phyloP scores from a whole-genome alignment of 2,329 filamentous ascomycete species.

The Verticillium nonalfalfae region DNA sequence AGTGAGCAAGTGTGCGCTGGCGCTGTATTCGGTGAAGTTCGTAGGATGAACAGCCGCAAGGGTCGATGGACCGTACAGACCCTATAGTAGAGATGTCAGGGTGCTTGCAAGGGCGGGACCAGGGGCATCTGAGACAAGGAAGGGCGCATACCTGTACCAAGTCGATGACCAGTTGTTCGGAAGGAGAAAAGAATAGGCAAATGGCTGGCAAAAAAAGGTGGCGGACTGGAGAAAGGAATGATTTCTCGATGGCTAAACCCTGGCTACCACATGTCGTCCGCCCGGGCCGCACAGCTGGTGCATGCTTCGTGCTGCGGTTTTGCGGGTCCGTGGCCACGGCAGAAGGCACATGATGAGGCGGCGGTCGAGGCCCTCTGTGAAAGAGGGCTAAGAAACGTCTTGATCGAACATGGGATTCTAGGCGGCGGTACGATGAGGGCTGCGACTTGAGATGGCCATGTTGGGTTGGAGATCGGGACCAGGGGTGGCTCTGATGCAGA shows the following conservation, averaged over 20 bases:
- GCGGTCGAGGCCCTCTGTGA: not conserved
- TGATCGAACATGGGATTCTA: slow-evolving; percentile 1
- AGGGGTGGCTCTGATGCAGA: slow-evolving; percentile 1
- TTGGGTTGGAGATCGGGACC: not conserved
- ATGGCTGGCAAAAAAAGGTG: not conserved
- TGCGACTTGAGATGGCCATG: slow-evolving; percentile 1
- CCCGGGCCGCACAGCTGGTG: not conserved
- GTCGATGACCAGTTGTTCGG: not conserved
- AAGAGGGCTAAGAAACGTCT: not conserved
- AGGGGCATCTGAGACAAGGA: not conserved
- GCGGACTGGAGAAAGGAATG: not conserved
- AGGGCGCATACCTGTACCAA: not conserved
- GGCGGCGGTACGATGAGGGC: not conserved
- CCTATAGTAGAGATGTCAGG: not conserved
- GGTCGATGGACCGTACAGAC: too few relatives aligned
- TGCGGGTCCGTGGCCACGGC: not conserved
- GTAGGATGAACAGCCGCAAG: not conserved
- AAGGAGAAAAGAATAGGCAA: not conserved
- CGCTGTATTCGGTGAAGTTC: not conserved
- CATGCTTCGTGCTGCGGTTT: not conserved
- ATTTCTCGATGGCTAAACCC: not conserved
- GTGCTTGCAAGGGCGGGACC: not conserved
- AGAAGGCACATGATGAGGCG: not conserved
- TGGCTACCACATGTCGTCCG: not conserved
- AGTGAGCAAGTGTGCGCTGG: not conserved